Evolutionary conservation across 2,329 filamentous ascomycete species (phyloP).

Genomic region (Waltergamsia citrina): DNA sequence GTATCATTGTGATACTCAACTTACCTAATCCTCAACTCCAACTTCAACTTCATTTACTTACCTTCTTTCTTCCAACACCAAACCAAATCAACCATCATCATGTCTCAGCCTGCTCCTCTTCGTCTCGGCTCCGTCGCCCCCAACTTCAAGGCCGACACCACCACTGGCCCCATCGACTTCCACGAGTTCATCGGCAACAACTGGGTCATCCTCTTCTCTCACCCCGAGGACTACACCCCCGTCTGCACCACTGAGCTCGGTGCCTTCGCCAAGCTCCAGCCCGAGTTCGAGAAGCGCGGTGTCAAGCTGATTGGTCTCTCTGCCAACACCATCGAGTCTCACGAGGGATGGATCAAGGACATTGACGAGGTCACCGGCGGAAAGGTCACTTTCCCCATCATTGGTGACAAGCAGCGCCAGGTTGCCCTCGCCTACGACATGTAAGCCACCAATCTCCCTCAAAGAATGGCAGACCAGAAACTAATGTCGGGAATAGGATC

Average conservation of each 20-base stretch:
- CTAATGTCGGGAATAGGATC: no score
- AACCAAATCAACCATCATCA: constrained; percentile 10
- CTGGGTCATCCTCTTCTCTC: constrained; percentile 78
- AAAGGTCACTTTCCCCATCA: constrained; percentile 67
- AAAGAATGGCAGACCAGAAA: no score
- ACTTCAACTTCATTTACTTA: background rate
- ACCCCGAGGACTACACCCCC: constrained; percentile 85
- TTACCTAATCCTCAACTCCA: background rate
- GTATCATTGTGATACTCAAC: constrained; percentile 3
- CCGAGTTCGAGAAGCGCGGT: constrained; percentile 76
- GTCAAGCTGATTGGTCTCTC: constrained; percentile 88
- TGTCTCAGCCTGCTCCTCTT: constrained; percentile 30
- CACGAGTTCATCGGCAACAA: constrained; percentile 71
- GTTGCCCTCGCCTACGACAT: constrained; percentile 72
- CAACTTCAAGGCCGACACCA: constrained; percentile 79
- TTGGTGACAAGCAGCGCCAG: constrained; percentile 70
- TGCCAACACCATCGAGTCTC: constrained; percentile 76
- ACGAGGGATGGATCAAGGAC: constrained; percentile 86
- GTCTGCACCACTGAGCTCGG: constrained; percentile 95
- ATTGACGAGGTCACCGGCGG: constrained; percentile 70
- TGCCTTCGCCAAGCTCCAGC: constrained; percentile 81
- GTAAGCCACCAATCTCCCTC: no score
- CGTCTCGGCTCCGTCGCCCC: constrained; percentile 60
- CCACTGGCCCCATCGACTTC: constrained; percentile 69
- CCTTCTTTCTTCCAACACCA: constrained; percentile 1